These are phyloP conservation scores for Zostera marina DNA, from an alignment of 116 monocot species.

Conservation along the genomic window DNA sequence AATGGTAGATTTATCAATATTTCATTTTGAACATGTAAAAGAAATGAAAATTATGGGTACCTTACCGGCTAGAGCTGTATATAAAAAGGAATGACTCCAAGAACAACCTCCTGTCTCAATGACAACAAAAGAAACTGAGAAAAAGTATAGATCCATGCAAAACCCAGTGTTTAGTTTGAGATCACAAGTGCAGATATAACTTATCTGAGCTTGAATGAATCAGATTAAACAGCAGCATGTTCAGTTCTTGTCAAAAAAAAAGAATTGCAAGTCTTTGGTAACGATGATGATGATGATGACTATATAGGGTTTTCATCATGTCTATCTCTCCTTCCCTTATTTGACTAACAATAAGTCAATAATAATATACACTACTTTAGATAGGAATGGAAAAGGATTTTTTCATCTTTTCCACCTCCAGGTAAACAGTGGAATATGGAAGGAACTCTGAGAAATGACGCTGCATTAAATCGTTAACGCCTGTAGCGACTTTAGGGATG, in stretches of 20 bases:
- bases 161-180: too few relatives aligned
- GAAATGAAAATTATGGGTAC: too few relatives aligned
- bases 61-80: too few relatives aligned
- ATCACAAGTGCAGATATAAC: background rate
- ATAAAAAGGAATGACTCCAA: too few relatives aligned
- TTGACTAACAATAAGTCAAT: conserved; percentile 1
- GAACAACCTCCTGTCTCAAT: too few relatives aligned
- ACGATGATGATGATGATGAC: background rate
- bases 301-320: conserved; percentile 1
- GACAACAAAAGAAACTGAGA: too few relatives aligned
- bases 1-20: too few relatives aligned
- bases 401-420: conserved; percentile 72
- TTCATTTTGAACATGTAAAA: too few relatives aligned
- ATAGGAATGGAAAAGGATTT: conserved; percentile 35
- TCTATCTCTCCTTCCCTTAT: background rate
- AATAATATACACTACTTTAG: conserved; percentile 9
- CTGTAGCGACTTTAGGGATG: conserved; percentile 52
- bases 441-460: conserved; percentile 57
- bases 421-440: conserved; percentile 59
- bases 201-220: conserved; percentile 3
- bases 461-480: conserved; percentile 65
- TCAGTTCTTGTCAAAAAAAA: background rate
- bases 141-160: too few relatives aligned
- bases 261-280: background rate
- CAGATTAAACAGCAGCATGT: background rate